A percentile compares a stretch with the other conserved stretches of the same genome.
These are phyloP conservation scores for Ambrosia hybrid DNA, from an alignment of 140 eudicot genomes.

Conservation along the genomic window DNA sequence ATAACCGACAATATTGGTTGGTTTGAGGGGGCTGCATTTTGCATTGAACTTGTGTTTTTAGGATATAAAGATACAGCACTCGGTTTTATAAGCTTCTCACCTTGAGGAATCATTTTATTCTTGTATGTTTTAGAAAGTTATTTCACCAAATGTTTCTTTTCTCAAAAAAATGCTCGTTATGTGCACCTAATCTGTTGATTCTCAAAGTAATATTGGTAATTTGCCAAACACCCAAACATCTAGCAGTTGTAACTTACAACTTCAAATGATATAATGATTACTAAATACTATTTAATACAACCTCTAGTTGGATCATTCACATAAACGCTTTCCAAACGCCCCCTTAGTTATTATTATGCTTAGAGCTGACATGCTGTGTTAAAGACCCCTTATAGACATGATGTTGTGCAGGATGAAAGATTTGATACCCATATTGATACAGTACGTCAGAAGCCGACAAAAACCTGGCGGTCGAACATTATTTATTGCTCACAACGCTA, in stretches of 20 bases:
- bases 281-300: background rate
- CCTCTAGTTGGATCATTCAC: background rate
- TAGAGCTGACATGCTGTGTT: slow-evolving; percentile 2
- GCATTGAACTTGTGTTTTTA: background rate
- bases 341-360: background rate
- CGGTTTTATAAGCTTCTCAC: background rate
- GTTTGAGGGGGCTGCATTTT: background rate
- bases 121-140: background rate
- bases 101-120: background rate
- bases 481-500: slow-evolving; percentile 68
- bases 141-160: too few species aligned
- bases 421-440: slow-evolving; percentile 72
- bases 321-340: background rate
- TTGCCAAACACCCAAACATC: background rate
- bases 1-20: too few species aligned
- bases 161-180: background rate
- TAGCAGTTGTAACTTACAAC: slow-evolving; percentile 9
- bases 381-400: slow-evolving; percentile 15
- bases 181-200: background rate
- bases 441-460: slow-evolving; percentile 73
- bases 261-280: background rate
- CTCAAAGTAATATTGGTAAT: background rate
- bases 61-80: background rate
- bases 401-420: slow-evolving; percentile 76
- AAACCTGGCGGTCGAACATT: slow-evolving; percentile 72